phyloP scores from a whole-genome alignment of 257 asterid genomes.

The Jacaranda mimosifolia region DNA sequence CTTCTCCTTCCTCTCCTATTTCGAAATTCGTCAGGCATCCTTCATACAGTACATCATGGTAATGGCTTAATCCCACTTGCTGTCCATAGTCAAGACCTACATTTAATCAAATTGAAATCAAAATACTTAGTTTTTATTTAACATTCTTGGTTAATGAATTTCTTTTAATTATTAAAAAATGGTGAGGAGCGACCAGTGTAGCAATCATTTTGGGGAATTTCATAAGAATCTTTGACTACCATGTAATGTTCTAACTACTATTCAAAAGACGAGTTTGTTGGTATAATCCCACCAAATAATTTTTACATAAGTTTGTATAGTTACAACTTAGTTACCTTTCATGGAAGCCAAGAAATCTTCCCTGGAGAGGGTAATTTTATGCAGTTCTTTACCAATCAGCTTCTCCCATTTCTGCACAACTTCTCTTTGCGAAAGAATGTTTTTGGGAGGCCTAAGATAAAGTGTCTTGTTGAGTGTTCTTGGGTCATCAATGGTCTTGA shows the following conservation, averaged over 20 bases:
- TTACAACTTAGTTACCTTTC: no score
- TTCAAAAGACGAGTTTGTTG: no score
- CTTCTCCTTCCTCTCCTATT: slow-evolving; percentile 60
- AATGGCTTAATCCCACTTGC: slow-evolving; percentile 43
- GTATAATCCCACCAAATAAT: no score
- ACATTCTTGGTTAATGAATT: neutral
- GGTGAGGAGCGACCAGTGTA: no score
- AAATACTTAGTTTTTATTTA: neutral
- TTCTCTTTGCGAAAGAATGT: slow-evolving; percentile 59
- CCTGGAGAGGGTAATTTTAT: slow-evolving; percentile 47
- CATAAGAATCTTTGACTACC: no score
- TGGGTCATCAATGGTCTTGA: slow-evolving; percentile 64
- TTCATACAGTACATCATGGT: slow-evolving; percentile 32
- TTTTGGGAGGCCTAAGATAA: slow-evolving; percentile 60
- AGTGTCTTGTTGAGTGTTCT: slow-evolving; percentile 65
- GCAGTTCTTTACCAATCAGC: slow-evolving; percentile 45
- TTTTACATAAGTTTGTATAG: no score
- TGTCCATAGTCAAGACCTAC: slow-evolving; percentile 49
- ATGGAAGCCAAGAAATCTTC: slow-evolving; percentile 59
- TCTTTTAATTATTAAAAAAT: no score
- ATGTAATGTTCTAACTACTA: no score
- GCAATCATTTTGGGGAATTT: no score
- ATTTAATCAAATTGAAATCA: neutral
- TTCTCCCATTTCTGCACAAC: slow-evolving; percentile 66
- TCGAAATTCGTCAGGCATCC: slow-evolving; percentile 57